Evolutionary conservation across 2,329 filamentous ascomycete species (phyloP).

Genomic region (Hysterium pulicare): DNA sequence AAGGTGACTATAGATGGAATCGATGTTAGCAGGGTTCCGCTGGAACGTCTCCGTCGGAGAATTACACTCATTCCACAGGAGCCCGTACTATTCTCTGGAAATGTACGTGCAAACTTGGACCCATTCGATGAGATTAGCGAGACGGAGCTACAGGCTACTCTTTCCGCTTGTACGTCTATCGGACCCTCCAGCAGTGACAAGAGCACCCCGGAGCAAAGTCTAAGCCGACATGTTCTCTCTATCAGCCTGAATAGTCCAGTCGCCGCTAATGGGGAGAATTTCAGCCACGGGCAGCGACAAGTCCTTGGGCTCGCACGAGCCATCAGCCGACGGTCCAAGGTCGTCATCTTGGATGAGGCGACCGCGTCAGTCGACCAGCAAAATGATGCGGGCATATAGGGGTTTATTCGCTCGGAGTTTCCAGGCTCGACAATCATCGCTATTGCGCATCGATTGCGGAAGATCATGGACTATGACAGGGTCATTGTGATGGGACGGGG

Average conservation of each 20-base stretch:
- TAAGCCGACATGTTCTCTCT: constrained; percentile 80
- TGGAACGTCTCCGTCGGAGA: constrained; percentile 79
- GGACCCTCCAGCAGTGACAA: constrained; percentile 3
- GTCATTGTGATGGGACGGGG: constrained; percentile 90
- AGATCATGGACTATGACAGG: constrained; percentile 93
- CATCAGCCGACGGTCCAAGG: constrained; percentile 78
- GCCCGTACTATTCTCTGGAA: constrained; percentile 84
- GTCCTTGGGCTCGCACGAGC: constrained; percentile 85
- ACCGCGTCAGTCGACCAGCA: constrained; percentile 92
- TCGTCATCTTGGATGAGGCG: constrained; percentile 93
- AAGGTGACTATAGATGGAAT: constrained; percentile 81
- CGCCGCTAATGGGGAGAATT: constrained; percentile 80
- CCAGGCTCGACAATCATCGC: constrained; percentile 78
- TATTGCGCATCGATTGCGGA: constrained; percentile 87
- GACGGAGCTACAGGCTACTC: constrained; percentile 75
- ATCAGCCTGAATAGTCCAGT: constrained; percentile 74
- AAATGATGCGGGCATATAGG: constrained; percentile 89
- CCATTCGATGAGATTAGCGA: constrained; percentile 82
- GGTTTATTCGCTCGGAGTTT: constrained; percentile 77
- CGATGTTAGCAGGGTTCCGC: constrained; percentile 80
- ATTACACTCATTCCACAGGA: constrained; percentile 96
- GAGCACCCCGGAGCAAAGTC: constrained; percentile 6
- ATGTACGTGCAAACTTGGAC: constrained; percentile 81
- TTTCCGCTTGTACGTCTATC: constrained; percentile 43
- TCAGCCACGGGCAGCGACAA: constrained; percentile 90